Evolutionary conservation across 352 stramenopile species (phyloP), one percentile per base, ranked within the genome.

Genomic region (Phytophthora sojae): DNA sequence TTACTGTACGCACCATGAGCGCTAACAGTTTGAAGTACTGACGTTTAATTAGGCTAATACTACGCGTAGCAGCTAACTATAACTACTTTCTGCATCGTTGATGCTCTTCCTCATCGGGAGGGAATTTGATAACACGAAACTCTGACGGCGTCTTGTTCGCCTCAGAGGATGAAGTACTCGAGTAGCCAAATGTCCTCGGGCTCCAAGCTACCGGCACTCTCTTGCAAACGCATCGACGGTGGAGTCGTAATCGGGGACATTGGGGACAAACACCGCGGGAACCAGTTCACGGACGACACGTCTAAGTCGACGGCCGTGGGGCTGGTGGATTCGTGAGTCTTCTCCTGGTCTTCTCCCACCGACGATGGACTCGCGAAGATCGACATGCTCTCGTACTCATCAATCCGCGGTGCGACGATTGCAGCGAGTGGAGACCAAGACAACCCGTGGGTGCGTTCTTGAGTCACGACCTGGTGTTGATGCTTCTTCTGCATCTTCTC

Each of bases 91-190:
- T 45, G 39, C 11, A 44, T 50, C 42, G 17, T 49, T 53, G 45
- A 30, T 60, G 32, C 29, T 72, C 35, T 44, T 72, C 44, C 57
- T 60, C 44, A 26, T 52, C 26, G n/a, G 1, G 35, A 53, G 55
- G 26, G 47, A 37, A 60, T 57, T 57, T 70, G 55, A 14, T 19
- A 61, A 67, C 65, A 57, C 61, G 35, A 19, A 53, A 62, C 26
- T 45, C 32, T 61, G 58, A 57, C 54, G 51, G 25, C 25, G 37
- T n/a, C 19, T 32, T 32, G 0, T 32, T 45, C 19, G 30, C 45
- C 49, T 82, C 67, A 91, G 35, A 92, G 63, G 57, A 94, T 89
- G 56, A 94, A 94, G 57, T 92, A 94, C 70, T 89, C 79, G 56
- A 94, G 83, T 11, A 92, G 69, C 64, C 71, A 84, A 61, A 91